Percentiles rank a stretch among this genome's conserved stretches.
Conservation (phyloP, 2,329 filamentous ascomycete genomes). For the Trichoderma atrobrunneum region DNA sequence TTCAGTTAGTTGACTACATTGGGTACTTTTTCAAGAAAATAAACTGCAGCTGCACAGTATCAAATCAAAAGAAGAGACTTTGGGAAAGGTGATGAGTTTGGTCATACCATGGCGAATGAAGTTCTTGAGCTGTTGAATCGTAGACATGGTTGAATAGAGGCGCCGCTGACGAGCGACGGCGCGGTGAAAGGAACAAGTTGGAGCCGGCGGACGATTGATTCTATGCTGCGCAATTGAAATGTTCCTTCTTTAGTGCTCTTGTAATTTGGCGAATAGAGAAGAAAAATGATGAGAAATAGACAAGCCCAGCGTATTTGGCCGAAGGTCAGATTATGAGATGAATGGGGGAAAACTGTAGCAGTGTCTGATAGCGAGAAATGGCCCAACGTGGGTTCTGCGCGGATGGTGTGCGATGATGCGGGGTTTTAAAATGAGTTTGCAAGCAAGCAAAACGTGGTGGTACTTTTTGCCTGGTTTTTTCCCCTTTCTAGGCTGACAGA, state of each 20-base stretch:
- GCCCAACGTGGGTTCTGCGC: not conserved
- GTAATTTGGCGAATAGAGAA: not conserved
- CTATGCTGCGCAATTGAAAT: not conserved
- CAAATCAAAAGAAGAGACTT: not conserved
- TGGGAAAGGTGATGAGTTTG: not conserved
- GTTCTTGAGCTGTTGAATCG: conserved; percentile 95
- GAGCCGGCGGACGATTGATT: not conserved
- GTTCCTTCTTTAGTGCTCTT: not conserved
- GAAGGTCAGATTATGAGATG: not conserved
- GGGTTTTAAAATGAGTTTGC: conserved; percentile 17
- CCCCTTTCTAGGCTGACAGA: not conserved
- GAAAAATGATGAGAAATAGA: not conserved
- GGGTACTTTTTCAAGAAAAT: not conserved
- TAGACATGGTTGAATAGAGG: conserved; percentile 50
- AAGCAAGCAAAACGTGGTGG: not conserved
- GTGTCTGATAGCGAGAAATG: not conserved
- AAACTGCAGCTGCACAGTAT: not conserved
- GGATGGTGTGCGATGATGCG: conserved; percentile 14
- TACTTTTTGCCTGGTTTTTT: not conserved
- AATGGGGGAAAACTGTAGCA: not conserved
- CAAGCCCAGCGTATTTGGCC: not conserved
- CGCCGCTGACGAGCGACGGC: conserved; percentile 24
- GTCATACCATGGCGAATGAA: conserved; percentile 84
- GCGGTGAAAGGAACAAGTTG: not conserved
- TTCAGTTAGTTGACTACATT: conserved; percentile 18